Conservation (phyloP, 805 yeast species). For the Metschnikowia hibisci region DNA sequence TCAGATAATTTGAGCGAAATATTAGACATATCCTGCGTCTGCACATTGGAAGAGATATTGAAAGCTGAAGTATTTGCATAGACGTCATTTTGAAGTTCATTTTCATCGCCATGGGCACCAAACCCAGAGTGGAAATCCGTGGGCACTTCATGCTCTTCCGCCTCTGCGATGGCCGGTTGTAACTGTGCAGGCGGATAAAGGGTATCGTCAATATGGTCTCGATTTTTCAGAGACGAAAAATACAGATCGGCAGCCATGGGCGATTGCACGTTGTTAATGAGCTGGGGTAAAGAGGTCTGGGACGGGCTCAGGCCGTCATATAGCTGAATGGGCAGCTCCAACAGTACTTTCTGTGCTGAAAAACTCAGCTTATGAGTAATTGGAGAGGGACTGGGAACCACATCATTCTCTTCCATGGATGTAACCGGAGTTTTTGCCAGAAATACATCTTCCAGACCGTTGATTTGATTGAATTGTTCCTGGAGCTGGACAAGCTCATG, state of each 20-base stretch:
- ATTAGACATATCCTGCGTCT: conserved; percentile 11
- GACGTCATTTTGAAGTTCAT: neutral
- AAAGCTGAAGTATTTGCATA: conserved; percentile 16
- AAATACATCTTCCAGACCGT: conserved; percentile 1
- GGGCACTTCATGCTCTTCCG: neutral
- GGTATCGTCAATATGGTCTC: conserved; percentile 1
- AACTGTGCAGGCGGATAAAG: conserved; percentile 3
- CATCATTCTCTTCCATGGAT: neutral
- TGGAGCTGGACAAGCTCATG: conserved; percentile 17
- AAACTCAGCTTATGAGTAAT: conserved; percentile 6
- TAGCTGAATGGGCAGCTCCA: conserved; percentile 15
- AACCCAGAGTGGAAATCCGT: neutral
- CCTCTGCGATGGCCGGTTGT: conserved; percentile 6
- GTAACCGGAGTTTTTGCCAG: conserved; percentile 7
- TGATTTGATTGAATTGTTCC: conserved; percentile 15
- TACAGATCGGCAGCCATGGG: conserved; percentile 18
- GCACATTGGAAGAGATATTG: conserved; percentile 13
- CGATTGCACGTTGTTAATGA: conserved; percentile 9
- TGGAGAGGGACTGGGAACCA: neutral
- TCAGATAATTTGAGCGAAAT: conserved; percentile 15
- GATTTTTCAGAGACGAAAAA: conserved; percentile 10
- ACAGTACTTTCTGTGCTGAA: neutral
- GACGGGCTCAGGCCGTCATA: conserved; percentile 9
- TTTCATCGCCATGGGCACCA: neutral
- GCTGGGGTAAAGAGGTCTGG: conserved; percentile 12